Conservation (phyloP, 768 basidiomycete genomes). For the Hypholoma sublateritium region DNA sequence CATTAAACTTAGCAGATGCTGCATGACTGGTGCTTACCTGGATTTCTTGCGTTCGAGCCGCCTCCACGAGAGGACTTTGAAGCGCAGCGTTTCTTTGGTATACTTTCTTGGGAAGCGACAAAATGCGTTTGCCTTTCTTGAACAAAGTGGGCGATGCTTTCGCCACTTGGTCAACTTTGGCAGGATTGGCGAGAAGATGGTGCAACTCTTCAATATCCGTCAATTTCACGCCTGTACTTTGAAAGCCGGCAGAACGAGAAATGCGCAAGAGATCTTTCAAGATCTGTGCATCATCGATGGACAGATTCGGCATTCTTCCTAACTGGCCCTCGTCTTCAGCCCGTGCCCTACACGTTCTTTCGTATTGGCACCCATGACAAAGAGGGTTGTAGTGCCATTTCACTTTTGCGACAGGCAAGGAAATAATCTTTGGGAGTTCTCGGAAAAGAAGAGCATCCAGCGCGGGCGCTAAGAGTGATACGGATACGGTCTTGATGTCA, state of each 20-base stretch:
- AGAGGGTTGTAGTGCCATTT: slow-evolving; percentile 52
- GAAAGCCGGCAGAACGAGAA: slow-evolving; percentile 18
- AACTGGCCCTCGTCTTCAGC: slow-evolving; percentile 36
- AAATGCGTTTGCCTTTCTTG: slow-evolving; percentile 39
- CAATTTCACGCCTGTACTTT: slow-evolving; percentile 11
- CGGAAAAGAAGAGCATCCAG: slow-evolving; percentile 44
- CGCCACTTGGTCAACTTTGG: slow-evolving; percentile 28
- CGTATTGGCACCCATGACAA: slow-evolving; percentile 43
- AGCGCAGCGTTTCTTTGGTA: slow-evolving; percentile 7
- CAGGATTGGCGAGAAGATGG: slow-evolving; percentile 27
- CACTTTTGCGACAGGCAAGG: slow-evolving; percentile 29
- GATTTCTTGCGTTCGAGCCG: slow-evolving; percentile 30
- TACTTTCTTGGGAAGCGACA: slow-evolving; percentile 31
- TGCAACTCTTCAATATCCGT: slow-evolving; percentile 53
- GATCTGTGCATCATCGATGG: slow-evolving; percentile 41
- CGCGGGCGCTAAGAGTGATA: slow-evolving; percentile 37
- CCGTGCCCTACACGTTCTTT: slow-evolving; percentile 32
- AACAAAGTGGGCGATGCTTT: slow-evolving; percentile 33
- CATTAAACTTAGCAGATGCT: neutral
- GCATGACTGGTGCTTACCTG: slow-evolving; percentile 26
- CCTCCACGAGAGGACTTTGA: slow-evolving; percentile 40
- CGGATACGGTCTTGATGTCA: slow-evolving; percentile 40
- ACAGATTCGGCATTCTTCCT: slow-evolving; percentile 48
- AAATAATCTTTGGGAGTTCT: slow-evolving; percentile 40
- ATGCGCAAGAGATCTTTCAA: slow-evolving; percentile 37